Evolutionary conservation across 345 rosid genomes (phyloP), one percentile per base, ranked within the genome.

Genomic region (Boechera divaricarpa): DNA sequence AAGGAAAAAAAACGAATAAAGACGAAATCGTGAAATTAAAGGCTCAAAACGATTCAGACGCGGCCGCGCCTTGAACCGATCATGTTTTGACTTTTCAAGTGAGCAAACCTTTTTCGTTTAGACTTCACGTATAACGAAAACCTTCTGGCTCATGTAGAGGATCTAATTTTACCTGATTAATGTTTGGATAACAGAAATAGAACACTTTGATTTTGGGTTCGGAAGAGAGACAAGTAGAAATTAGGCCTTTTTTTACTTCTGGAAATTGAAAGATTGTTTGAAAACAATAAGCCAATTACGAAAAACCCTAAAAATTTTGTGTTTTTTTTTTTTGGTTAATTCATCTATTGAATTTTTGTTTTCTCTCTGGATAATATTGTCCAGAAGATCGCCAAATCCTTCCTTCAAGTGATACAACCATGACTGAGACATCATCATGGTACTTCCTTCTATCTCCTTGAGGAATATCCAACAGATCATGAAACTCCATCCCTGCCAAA

Each of bases 371-470:
- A 65, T 29, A 82, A 63, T 81, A 67, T 81, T 84, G 93, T 74
- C 98, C 98, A 42, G 91, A 91, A 47, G 96, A 94, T 80, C 94
- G 83, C 98, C 98, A 94, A 76, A 94, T 94, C 84, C 98, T 85
- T 81, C 98, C 98, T 85, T 94, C 93, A 58, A 94, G 79, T 4
- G 98, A 94, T 78, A 94, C 98, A 82, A 94, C 98, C 96, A 94
- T 89, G 10, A 94, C 97, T 15, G 96, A 94, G 65, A 94, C 94
- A 82, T 94, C 98, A 62, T 94, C 98, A 39, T 94, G 98, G 81
- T 90, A 94, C 87, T 94, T 94, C 42, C 98, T 89, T 36, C 96
- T 77, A 81, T 94, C 97, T 59, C 98, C 98, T 32, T 91, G 94
- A 67, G 96, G 96, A 65, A 94, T 91, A 74, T 91, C 97, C 18